Evolutionary conservation across 352 stramenopile species (phyloP).

Genomic region (Phytophthora sp.): DNA sequence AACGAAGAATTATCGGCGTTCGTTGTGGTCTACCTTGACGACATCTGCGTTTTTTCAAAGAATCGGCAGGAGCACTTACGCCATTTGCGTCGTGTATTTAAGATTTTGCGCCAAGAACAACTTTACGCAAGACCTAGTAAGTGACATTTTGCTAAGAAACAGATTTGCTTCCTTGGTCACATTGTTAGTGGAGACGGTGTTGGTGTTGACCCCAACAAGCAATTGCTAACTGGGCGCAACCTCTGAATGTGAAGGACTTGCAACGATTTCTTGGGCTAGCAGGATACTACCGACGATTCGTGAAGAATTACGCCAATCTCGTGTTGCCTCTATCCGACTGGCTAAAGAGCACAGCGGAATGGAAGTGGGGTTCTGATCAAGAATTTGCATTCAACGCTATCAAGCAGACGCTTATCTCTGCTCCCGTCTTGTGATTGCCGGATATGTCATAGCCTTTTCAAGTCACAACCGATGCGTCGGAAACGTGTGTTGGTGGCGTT

Average conservation of each 20-base stretch:
- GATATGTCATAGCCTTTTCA: constrained; percentile 4
- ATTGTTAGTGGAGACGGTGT: constrained; percentile 20
- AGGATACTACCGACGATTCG: constrained; percentile 2
- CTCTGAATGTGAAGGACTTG: constrained; percentile 16
- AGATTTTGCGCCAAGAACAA: constrained; percentile 19
- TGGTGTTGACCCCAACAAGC: constrained; percentile 24
- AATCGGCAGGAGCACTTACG: constrained; percentile 13
- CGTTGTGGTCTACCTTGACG: constrained; percentile 38
- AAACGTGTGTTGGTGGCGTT: constrained; percentile 3
- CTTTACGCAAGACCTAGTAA: constrained; percentile 22
- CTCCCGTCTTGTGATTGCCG: constrained; percentile 9
- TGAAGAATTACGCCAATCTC: constrained; percentile 13
- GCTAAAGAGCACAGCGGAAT: constrained; percentile 27
- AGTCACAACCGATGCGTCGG: constrained; percentile 5
- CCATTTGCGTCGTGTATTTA: constrained; percentile 26
- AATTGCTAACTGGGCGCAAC: constrained; percentile 16
- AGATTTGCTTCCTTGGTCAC: constrained; percentile 34
- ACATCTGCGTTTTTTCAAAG: constrained; percentile 34
- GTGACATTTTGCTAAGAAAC: constrained; percentile 20
- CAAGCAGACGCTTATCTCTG: constrained; percentile 11
- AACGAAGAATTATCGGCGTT: constrained; percentile 21
- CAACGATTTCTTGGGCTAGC: constrained; percentile 5
- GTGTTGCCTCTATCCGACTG: constrained; percentile 5
- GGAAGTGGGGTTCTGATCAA: constrained; percentile 15
- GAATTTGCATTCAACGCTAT: constrained; percentile 8